Evolutionary conservation across 352 stramenopile genomes (phyloP).

Genomic region (Blastocystis sp.): DNA sequence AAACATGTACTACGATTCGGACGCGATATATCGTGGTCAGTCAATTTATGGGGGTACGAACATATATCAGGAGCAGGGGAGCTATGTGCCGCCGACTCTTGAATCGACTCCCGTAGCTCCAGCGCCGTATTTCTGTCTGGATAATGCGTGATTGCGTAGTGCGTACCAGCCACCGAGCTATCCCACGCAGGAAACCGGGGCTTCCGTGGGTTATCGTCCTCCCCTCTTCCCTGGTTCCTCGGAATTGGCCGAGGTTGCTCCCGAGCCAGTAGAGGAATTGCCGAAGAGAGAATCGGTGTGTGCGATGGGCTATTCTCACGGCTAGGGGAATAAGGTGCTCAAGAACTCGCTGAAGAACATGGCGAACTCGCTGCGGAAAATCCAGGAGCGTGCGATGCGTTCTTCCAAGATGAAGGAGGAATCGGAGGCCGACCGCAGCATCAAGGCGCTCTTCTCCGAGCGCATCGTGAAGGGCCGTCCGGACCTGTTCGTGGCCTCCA

Average conservation of each 20-base stretch:
- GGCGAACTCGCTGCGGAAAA: conserved; percentile 34
- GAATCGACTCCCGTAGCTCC: conserved; percentile 19
- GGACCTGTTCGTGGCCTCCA: conserved; percentile 30
- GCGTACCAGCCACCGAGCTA: conserved; percentile 38
- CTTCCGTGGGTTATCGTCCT: conserved; percentile 55
- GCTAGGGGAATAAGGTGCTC: conserved; percentile 1
- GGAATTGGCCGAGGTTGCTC: conserved; percentile 29
- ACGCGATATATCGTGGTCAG: conserved; percentile 48
- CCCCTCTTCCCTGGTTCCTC: conserved; percentile 49
- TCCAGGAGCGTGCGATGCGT: conserved; percentile 38
- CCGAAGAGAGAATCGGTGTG: conserved; percentile 43
- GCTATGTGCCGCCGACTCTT: neutral
- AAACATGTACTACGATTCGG: conserved; percentile 28
- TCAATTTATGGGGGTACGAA: conserved; percentile 30
- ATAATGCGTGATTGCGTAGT: neutral
- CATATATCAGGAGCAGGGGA: conserved; percentile 29
- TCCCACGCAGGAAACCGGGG: neutral
- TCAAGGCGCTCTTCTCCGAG: conserved; percentile 61
- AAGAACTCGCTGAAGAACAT: conserved; percentile 21
- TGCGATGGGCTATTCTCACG: neutral
- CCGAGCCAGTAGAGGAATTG: conserved; percentile 20
- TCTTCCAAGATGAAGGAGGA: conserved; percentile 7
- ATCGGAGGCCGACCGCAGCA: conserved; percentile 44
- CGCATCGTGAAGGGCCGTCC: conserved; percentile 60
- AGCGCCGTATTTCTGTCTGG: neutral